Base-by-base conservation (phyloP, 306 rosid species). In the Trichosanthes truncata region DNA sequence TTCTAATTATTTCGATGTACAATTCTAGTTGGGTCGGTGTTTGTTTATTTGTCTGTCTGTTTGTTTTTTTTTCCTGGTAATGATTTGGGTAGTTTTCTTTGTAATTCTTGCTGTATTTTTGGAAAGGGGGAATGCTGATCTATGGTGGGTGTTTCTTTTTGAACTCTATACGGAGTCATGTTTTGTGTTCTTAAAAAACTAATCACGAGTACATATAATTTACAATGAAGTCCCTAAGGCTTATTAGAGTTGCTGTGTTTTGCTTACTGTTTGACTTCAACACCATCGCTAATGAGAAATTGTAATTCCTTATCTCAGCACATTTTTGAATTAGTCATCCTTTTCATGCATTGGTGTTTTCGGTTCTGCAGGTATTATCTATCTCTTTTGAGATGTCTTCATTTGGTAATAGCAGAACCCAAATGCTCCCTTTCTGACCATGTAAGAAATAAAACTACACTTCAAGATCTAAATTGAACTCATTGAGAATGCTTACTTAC, bases 401-500 rank as follows among this genome's bases (percentile, higher is more conserved):
- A 95, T 88, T 88, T 90, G 83, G 88, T 87, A 85, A 88, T 95
- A 21, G 63, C 78, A 56, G 91, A 93, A 86, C 81, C 87, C 55
- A 95, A 91, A 83, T 85, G 88, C 85, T 80, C 91, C 77, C 90
- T 91, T 78, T 89, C 97, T 12, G 96, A 90, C 84, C 99, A 95
- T 80, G 99, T 95, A 89, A 87, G 97, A 79, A 61, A 76, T 69
- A 35, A 20, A 59, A 59, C 76, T 78, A 77, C 73, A 49, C 25
- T 81, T 73, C 18, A 21, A 51, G 51, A 36, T 35, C 41, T 49
- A 36, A 61, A 79, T 46, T 73, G 35, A 77, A 29, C 31, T 59
- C 25, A 33, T 33, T 57, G 17, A 57, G 33, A 45, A 38, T 81
- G 36, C 45, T 75, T 57, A 15, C 14, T 86, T 31, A 5, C 66